Conservation (phyloP, 208 protist genomes). For the Crithidia mellificae region DNA sequence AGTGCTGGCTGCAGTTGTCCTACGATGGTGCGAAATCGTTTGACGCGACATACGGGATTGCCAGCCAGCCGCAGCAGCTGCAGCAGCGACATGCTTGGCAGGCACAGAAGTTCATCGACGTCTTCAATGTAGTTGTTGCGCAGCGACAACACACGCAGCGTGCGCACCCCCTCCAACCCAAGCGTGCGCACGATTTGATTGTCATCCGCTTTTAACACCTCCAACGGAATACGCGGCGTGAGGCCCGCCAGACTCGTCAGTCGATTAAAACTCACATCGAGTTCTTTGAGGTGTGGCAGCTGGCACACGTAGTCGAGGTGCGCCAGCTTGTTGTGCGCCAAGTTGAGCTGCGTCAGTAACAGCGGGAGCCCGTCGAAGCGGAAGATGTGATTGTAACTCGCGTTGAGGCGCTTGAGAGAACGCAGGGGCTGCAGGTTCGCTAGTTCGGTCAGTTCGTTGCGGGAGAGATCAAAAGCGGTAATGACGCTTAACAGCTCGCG, state of each 20-base stretch:
- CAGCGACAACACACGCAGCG: conserved; percentile 53
- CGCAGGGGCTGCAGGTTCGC: conserved; percentile 57
- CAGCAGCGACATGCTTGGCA: conserved; percentile 45
- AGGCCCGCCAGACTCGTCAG: conserved; percentile 63
- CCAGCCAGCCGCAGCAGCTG: conserved; percentile 58
- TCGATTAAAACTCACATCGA: conserved; percentile 81
- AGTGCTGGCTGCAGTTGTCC: conserved; percentile 48
- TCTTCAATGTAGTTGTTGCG: conserved; percentile 80
- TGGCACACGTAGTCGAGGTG: conserved; percentile 58
- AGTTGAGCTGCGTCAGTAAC: conserved; percentile 63
- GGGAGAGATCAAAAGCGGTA: conserved; percentile 84
- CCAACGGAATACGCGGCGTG: conserved; percentile 40
- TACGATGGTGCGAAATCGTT: conserved; percentile 48
- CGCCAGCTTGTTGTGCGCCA: conserved; percentile 74
- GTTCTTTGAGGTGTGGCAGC: conserved; percentile 66
- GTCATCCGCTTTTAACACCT: conserved; percentile 67
- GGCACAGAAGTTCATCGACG: conserved; percentile 64
- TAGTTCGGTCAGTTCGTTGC: conserved; percentile 66
- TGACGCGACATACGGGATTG: conserved; percentile 64
- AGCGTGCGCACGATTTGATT: conserved; percentile 60
- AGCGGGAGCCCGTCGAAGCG: conserved; percentile 58
- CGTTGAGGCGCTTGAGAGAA: conserved; percentile 59
- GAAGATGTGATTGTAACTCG: conserved; percentile 73
- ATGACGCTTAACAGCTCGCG: conserved; percentile 60
- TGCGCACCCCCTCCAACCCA: conserved; percentile 58